phyloP scores from a whole-genome alignment of 2,329 filamentous ascomycete species.

The Apiospora saccharicola region DNA sequence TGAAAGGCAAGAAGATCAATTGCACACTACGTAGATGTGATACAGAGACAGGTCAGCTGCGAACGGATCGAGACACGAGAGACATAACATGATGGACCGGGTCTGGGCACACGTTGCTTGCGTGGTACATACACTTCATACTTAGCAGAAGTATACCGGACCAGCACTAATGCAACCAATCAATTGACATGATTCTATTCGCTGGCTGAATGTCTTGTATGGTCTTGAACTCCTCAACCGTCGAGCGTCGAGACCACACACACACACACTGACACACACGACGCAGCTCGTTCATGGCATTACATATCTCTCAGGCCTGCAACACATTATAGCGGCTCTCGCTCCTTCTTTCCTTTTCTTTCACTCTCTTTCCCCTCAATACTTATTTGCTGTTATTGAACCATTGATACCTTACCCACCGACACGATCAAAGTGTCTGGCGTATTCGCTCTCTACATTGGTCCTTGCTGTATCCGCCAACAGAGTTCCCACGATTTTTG shows the following conservation, averaged over 20 bases:
- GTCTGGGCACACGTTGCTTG: conserved; percentile 7
- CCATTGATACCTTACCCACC: not conserved
- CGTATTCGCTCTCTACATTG: conserved; percentile 2
- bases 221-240: not conserved
- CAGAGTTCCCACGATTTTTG: conserved; percentile 14
- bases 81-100: conserved; percentile 1
- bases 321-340: conserved; percentile 1
- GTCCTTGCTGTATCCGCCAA: not conserved
- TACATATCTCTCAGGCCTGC: conserved; percentile 4
- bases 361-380: not conserved
- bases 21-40: conserved; percentile 7
- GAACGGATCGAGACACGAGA: conserved; percentile 10
- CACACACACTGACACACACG: not conserved
- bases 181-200: conserved; percentile 10
- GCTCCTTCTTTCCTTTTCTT: not conserved
- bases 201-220: conserved; percentile 2
- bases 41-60: conserved; percentile 12
- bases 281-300: not conserved
- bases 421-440: not conserved
- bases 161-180: not conserved
- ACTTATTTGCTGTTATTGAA: not conserved
- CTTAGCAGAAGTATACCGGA: not conserved
- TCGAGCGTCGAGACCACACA: not conserved
- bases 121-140: conserved; percentile 8
- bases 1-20: not conserved